Evolutionary conservation across 345 rosid species (phyloP).

Genomic region (Orychophragmus violaceus): DNA sequence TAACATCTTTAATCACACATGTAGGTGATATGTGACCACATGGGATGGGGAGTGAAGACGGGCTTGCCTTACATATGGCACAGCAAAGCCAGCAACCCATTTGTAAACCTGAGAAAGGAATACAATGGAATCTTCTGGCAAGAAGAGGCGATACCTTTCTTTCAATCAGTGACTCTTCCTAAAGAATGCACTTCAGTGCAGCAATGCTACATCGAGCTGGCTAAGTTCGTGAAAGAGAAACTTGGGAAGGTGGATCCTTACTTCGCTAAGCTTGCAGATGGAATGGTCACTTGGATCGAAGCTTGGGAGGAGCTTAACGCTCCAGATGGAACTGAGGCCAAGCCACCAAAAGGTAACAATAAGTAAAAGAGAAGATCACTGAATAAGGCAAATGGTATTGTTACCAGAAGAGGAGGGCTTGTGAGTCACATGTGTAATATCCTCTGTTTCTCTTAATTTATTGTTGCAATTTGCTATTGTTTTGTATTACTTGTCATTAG

Average conservation of each 20-base stretch:
- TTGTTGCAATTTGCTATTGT: not conserved
- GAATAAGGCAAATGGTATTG: not conserved
- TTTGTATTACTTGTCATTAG: not conserved
- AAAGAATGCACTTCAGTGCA: conserved; percentile 68
- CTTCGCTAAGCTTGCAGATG: conserved; percentile 64
- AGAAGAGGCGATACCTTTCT: conserved; percentile 79
- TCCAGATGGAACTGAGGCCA: not conserved
- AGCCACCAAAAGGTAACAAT: not conserved
- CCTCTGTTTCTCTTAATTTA: not conserved
- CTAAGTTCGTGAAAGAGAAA: conserved; percentile 63
- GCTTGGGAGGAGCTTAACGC: conserved; percentile 87
- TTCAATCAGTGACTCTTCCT: conserved; percentile 54
- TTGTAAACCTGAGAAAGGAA: conserved; percentile 75
- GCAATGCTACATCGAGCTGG: conserved; percentile 65
- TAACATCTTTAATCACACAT: conserved; percentile 7
- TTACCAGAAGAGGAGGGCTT: not conserved
- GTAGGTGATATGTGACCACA: conserved; percentile 79
- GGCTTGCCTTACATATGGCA: conserved; percentile 87
- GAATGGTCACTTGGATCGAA: conserved; percentile 81
- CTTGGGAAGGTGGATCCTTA: conserved; percentile 69
- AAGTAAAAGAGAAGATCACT: not conserved
- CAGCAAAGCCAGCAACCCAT: conserved; percentile 89
- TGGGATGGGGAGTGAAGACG: conserved; percentile 77
- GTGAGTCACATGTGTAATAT: not conserved
- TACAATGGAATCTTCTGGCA: conserved; percentile 86